Percentiles rank a stretch among this genome's conserved stretches.
Conservation (phyloP, 2,329 filamentous ascomycete genomes). For the Colletotrichum horii region DNA sequence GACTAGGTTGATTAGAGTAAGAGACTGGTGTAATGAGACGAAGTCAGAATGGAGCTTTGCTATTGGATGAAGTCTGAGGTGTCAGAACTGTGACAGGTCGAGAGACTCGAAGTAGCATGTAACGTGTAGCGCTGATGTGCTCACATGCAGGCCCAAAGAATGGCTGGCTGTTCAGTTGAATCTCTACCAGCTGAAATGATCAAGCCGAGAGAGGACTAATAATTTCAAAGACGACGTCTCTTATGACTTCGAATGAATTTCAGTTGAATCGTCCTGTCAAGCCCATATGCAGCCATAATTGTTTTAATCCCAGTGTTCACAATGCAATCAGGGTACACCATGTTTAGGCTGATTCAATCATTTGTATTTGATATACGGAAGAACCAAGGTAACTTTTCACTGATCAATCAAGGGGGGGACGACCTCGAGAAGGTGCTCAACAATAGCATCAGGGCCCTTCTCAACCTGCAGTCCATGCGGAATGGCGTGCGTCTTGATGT, state of each 20-base stretch:
- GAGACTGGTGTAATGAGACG: background rate
- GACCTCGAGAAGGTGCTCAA: slow-evolving; percentile 53
- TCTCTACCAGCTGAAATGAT: no score
- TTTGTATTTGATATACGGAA: background rate
- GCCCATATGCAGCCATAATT: rapidly evolving
- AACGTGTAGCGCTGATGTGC: no score
- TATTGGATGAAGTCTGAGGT: background rate
- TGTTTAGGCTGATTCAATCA: rapidly evolving
- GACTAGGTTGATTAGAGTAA: background rate
- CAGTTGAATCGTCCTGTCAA: rapidly evolving
- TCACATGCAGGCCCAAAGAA: no score
- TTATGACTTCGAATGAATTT: background rate
- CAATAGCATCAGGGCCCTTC: slow-evolving; percentile 58
- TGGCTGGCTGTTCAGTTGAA: no score
- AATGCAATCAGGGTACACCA: rapidly evolving
- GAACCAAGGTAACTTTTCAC: background rate
- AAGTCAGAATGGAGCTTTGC: background rate
- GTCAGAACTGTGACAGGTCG: rapidly evolving
- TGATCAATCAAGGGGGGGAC: slow-evolving; percentile 34
- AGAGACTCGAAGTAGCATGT: no score
- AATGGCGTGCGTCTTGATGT: slow-evolving; percentile 56
- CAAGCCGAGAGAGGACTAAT: no score
- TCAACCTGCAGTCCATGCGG: slow-evolving; percentile 59
- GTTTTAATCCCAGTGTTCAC: background rate
- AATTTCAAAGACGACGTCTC: background rate